These are phyloP conservation scores for thale cress (Arabidopsis thaliana) DNA, from an alignment of 345 rosid genomes.

Conservation along the genomic window DNA sequence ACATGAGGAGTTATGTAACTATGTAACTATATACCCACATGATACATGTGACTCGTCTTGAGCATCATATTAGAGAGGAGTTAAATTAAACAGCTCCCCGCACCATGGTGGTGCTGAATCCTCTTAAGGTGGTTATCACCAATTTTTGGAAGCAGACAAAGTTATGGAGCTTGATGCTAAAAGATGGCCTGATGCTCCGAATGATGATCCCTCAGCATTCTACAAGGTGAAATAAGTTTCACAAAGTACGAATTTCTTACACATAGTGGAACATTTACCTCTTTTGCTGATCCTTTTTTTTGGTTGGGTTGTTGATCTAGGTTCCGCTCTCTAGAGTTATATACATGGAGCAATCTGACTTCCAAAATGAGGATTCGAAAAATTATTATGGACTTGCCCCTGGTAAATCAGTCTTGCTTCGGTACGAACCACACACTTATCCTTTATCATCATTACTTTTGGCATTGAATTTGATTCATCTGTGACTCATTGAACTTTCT, in stretches of 20 bases:
- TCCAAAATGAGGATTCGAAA: conserved; percentile 86
- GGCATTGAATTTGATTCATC: not conserved
- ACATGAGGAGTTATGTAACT: too few relatives aligned
- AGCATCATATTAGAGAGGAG: conserved; percentile 94
- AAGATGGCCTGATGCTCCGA: conserved; percentile 84
- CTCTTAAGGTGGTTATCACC: conserved; percentile 83
- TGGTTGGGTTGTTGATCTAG: conserved; percentile 12
- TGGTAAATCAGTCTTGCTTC: conserved; percentile 80
- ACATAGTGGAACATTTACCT: not conserved
- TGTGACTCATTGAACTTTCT: conserved; percentile 7
- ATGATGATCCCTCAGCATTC: conserved; percentile 67
- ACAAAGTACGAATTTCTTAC: not conserved
- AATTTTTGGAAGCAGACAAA: conserved; percentile 69
- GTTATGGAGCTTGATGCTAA: conserved; percentile 82
- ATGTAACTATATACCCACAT: too few relatives aligned
- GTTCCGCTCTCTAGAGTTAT: conserved; percentile 71
- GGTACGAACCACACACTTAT: conserved; percentile 43
- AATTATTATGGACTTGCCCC: conserved; percentile 89
- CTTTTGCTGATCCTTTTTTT: conserved; percentile 7
- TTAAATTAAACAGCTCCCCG: conserved; percentile 84
- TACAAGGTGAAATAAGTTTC: conserved; percentile 67
- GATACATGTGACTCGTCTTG: conserved; percentile 86
- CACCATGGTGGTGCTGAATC: conserved; percentile 82
- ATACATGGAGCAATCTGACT: conserved; percentile 83
- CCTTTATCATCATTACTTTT: not conserved